A percentile compares a stretch with the other conserved stretches of the same genome.
These are phyloP conservation scores for Coprinopsis strossmayeri DNA, from an alignment of 768 basidiomycete genomes.

Conservation along the genomic window DNA sequence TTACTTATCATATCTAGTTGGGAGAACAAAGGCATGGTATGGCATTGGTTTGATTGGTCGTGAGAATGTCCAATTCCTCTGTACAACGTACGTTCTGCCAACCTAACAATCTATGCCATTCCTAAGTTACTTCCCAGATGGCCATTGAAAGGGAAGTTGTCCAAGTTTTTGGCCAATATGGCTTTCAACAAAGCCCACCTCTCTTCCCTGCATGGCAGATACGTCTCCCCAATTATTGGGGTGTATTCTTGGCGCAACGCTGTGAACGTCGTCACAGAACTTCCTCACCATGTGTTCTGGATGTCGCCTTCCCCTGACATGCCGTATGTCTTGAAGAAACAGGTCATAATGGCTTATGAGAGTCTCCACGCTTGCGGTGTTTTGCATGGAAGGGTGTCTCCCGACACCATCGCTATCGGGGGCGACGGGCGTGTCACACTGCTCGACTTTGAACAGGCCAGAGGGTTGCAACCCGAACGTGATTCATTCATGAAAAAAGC, in stretches of 20 bases:
- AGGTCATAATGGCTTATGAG: slow-evolving; percentile 42
- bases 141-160: neutral
- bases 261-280: slow-evolving; percentile 42
- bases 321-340: slow-evolving; percentile 47
- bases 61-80: slow-evolving; percentile 6
- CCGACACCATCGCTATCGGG: slow-evolving; percentile 48
- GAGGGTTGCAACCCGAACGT: slow-evolving; percentile 18
- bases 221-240: slow-evolving; percentile 49
- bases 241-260: slow-evolving; percentile 32
- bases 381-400: slow-evolving; percentile 40
- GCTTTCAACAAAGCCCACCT: slow-evolving; percentile 47
- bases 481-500: slow-evolving; percentile 30
- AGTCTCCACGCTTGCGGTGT: slow-evolving; percentile 42
- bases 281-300: slow-evolving; percentile 56
- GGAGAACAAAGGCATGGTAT: slow-evolving; percentile 3
- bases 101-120: too few relatives aligned
- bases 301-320: slow-evolving; percentile 52
- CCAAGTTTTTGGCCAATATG: slow-evolving; percentile 8
- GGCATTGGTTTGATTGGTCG: slow-evolving; percentile 5
- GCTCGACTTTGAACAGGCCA: slow-evolving; percentile 46
- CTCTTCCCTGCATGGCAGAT: slow-evolving; percentile 41
- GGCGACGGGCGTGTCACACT: slow-evolving; percentile 47
- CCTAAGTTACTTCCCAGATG: too few relatives aligned
- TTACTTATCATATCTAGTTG: too few relatives aligned
- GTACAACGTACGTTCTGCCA: slow-evolving; percentile 10